Evolutionary conservation across 2,329 filamentous ascomycete species (phyloP).

Genomic region (Venturia asperata): DNA sequence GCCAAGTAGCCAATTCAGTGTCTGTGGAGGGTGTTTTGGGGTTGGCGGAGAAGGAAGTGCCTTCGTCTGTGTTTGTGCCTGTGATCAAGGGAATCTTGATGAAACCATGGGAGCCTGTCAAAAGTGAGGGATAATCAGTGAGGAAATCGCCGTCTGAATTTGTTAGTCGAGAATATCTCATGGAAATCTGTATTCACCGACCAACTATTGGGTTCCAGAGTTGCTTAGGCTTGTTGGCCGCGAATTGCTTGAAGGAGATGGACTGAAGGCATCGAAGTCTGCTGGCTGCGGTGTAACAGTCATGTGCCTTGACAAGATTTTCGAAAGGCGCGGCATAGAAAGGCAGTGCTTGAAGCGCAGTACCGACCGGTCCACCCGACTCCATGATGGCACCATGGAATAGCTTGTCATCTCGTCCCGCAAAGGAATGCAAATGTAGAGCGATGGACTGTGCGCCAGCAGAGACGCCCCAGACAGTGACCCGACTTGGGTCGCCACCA

Average conservation of each 20-base stretch:
- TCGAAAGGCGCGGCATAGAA: constrained; percentile 52
- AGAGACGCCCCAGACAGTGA: constrained; percentile 51
- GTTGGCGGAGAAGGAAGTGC: constrained; percentile 31
- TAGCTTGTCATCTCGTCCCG: neutral
- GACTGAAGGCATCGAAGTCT: constrained; percentile 50
- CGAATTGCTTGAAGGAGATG: constrained; percentile 22
- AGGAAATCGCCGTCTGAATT: constrained; percentile 42
- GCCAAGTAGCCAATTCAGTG: neutral
- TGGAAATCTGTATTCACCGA: constrained; percentile 21
- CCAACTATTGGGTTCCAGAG: constrained; percentile 22
- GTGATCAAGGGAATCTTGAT: constrained; percentile 41
- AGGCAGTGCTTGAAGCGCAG: constrained; percentile 46
- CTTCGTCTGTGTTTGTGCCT: constrained; percentile 47
- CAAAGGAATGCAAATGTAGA: constrained; percentile 14
- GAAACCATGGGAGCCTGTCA: constrained; percentile 39
- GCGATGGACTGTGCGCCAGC: constrained; percentile 53
- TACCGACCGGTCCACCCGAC: constrained; percentile 40
- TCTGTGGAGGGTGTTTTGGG: neutral
- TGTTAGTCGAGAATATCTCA: neutral
- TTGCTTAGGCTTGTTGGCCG: neutral
- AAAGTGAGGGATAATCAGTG: constrained; percentile 42
- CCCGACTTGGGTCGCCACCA: constrained; percentile 45
- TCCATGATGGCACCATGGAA: constrained; percentile 35
- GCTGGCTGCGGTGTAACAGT: constrained; percentile 37
- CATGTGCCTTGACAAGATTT: constrained; percentile 40